Evolutionary conservation across 306 rosid species (phyloP), one percentile per base, ranked within the genome.

Genomic region (Citrullus mucosospermus): DNA sequence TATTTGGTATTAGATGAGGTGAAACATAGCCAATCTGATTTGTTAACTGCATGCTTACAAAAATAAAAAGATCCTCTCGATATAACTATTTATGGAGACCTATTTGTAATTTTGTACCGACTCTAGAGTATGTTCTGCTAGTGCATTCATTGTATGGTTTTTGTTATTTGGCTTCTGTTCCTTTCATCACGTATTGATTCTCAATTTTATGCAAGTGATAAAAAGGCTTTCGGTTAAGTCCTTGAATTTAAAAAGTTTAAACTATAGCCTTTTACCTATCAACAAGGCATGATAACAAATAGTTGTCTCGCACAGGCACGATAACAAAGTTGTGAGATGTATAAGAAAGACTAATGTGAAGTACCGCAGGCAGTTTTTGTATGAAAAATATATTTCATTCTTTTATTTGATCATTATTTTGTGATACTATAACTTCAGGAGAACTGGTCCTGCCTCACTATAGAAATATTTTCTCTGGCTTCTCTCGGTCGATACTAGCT

Each of bases 401-500:
- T 34, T 1, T 39, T 20, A 79, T 54, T 78, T 30, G 41, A 80
- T 80, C 56, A 83, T 65, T 53, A 61, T 12, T 36, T 41, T 51
- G 30, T 65, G 68, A 43, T 55, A 38, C 5, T 36, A 20, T 30
- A 8, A n/a, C 39, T 77, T 62, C 79, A 88, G 92, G 90, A 69
- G 74, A 86, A 80, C 41, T 86, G 28, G 72, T 86, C 36, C 79
- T 85, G 82, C 90, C 90, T 51, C 87, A 81, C 81, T 88, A 86
- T 67, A 70, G 38, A 30, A 74, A 77, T 68, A 50, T 81, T 60
- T 68, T 85, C 74, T 83, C 85, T 51, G 83, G 88, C 71, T 76
- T 84, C 54, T 82, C 87, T 30, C 79, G 65, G 32, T 59, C 87
- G 10, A 68, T 77, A 79, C 43, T 85, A 6, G 84, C 88, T 17